A percentile compares a stretch with the other conserved stretches of the same genome.
Evolutionary conservation across 257 asterid species (phyloP).

Genomic region (Mitragyna speciosa): DNA sequence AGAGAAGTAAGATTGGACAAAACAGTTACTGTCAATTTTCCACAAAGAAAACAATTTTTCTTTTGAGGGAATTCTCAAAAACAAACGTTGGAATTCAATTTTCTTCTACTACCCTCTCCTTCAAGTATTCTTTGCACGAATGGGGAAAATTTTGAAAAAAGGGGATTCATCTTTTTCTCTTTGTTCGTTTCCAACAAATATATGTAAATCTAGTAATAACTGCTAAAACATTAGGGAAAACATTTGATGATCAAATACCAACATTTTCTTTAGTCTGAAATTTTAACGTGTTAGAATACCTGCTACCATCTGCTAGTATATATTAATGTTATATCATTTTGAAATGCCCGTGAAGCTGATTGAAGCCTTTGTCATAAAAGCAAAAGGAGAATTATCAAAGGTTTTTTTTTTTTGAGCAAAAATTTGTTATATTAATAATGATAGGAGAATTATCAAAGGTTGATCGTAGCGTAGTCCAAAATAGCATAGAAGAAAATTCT

Average conservation of each 20-base stretch:
- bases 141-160: background rate
- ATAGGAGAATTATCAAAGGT: no score
- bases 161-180: background rate
- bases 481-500: background rate
- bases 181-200: background rate
- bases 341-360: background rate
- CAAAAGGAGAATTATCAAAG: background rate
- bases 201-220: background rate
- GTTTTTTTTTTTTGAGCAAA: no score
- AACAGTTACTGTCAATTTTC: background rate
- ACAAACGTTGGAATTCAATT: background rate
- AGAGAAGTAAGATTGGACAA: background rate
- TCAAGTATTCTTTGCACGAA: background rate
- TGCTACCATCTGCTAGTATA: background rate
- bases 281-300: background rate
- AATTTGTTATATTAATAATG: no score
- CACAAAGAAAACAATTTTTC: background rate
- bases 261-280: background rate
- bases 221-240: background rate
- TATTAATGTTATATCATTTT: background rate
- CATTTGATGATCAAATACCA: background rate
- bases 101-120: background rate
- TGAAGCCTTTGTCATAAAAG: background rate
- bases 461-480: background rate
- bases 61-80: background rate